A percentile compares a stretch with the other conserved stretches of the same genome.
Evolutionary conservation across 139 green algal genomes (phyloP).

Genomic region (Volvox reticuliferus): DNA sequence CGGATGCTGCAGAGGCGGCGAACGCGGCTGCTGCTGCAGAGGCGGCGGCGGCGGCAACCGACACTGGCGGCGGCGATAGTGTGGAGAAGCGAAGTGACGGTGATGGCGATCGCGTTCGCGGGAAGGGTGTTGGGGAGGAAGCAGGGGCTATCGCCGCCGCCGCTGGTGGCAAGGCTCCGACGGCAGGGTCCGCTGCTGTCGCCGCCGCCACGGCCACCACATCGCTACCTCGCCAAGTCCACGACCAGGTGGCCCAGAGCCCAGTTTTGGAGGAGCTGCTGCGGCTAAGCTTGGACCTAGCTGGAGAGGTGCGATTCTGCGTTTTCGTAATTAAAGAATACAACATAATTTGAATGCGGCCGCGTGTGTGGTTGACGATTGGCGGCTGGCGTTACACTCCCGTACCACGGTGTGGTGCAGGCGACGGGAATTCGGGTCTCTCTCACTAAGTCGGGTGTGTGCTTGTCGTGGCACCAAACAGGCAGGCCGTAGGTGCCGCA

Average conservation of each 20-base stretch:
- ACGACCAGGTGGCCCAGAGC: slow-evolving; percentile 18
- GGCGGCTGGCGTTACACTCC: too few relatives aligned
- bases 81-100: too few relatives aligned
- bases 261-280: slow-evolving; percentile 49
- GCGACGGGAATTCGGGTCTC: too few relatives aligned
- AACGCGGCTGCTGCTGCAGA: neutral
- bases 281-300: slow-evolving; percentile 37
- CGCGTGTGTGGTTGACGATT: too few relatives aligned
- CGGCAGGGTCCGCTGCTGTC: neutral
- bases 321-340: too few relatives aligned
- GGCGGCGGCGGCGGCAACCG: too few relatives aligned
- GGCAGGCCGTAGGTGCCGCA: too few relatives aligned
- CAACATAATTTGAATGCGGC: too few relatives aligned
- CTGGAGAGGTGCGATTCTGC: neutral
- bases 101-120: neutral
- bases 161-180: neutral
- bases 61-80: too few relatives aligned
- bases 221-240: neutral
- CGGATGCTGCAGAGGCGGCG: neutral
- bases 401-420: too few relatives aligned
- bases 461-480: too few relatives aligned
- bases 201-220: neutral
- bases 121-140: neutral
- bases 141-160: neutral
- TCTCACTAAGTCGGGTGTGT: too few relatives aligned